Base-by-base conservation (phyloP, 1,284 basidiomycete species). In the Trichosporon sp. region DNA sequence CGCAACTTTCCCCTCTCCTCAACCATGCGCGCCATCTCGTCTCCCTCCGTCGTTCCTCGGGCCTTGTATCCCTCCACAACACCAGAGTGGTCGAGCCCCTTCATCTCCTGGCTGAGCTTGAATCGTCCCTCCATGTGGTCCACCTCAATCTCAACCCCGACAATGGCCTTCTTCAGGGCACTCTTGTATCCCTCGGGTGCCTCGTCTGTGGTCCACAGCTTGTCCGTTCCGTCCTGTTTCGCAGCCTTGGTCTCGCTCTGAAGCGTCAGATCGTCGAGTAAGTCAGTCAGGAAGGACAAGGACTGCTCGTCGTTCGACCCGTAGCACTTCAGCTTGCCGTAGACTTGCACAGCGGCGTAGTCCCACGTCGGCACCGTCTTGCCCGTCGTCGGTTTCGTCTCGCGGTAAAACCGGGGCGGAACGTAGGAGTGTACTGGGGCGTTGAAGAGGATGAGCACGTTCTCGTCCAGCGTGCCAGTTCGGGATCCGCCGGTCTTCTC, bases 321-420 rank as follows among this genome's bases (percentile, higher is more conserved):
- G 64, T 80, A 77, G 10, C 82, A 73, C 21, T 66, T 66, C 7
- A 79, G 67, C 66, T 73, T 77, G 48, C 84, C 84, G 72, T 85
- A 85, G 0, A 81, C 82, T 67, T 84, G 81, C 4, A 85, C 84
- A 1, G 82, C 81, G 4, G 80, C 77, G 66, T 84, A 85, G 75
- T 84, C 76, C 83, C 83, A 85, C 1, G 84, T 85, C 1, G 84
- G 84, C 0, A 85, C 84, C 54, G 83, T 81, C 73, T 84, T 84
- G 46, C 83, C 82, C 1, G 77, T 78, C 10, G 68, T 65, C 0
- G 84, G 83, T 73, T 85, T 85, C 37, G 84, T 83, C 26, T 71
- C 68, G 38, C 71, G 74, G 73, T 85, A 85, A 72, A 80, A 83
- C 35, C 79, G 78, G 2, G 84, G 83, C 1, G 82, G 79, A 69